Conservation (phyloP, 495 filamentous ascomycete species). For the Daldinia bambusicola region DNA sequence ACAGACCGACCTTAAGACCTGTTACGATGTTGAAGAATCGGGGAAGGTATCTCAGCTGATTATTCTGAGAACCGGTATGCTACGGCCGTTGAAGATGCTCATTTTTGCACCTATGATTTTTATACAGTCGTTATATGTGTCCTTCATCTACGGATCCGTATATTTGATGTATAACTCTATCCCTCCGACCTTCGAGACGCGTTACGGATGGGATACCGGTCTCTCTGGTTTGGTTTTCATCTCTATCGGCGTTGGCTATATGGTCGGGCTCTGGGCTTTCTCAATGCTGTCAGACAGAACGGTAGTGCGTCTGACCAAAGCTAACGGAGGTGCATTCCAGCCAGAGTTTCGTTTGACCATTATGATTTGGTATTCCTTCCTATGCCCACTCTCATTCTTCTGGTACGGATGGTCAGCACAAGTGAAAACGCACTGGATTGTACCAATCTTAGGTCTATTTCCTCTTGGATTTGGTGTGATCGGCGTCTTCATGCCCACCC, state of each 20-base stretch:
- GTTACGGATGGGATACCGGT: conserved; percentile 57
- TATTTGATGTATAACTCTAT: conserved; percentile 81
- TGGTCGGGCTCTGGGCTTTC: conserved; percentile 47
- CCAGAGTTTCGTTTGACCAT: conserved; percentile 64
- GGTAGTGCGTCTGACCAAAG: conserved; percentile 54
- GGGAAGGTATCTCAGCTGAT: conserved; percentile 31
- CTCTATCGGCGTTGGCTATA: conserved; percentile 57
- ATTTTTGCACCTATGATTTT: conserved; percentile 72
- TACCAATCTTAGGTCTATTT: conserved; percentile 63
- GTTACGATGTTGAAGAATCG: conserved; percentile 43
- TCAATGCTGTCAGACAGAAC: conserved; percentile 56
- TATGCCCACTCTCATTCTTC: conserved; percentile 59
- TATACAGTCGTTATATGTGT: conserved; percentile 75
- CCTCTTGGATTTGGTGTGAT: conserved; percentile 64
- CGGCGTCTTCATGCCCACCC: conserved; percentile 60
- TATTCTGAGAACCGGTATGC: conserved; percentile 53
- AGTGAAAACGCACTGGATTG: conserved; percentile 58
- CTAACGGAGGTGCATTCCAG: conserved; percentile 63
- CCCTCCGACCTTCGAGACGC: conserved; percentile 65
- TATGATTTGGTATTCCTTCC: conserved; percentile 53
- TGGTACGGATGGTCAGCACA: conserved; percentile 62
- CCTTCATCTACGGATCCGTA: conserved; percentile 76
- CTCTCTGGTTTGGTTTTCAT: conserved; percentile 56
- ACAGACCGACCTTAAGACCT: conserved; percentile 48
- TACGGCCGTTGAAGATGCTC: conserved; percentile 66